Percentiles rank a stretch among this genome's conserved stretches.
phyloP scores from a whole-genome alignment of 2,329 filamentous ascomycete genomes.

The Pseudopyricularia cyperi region DNA sequence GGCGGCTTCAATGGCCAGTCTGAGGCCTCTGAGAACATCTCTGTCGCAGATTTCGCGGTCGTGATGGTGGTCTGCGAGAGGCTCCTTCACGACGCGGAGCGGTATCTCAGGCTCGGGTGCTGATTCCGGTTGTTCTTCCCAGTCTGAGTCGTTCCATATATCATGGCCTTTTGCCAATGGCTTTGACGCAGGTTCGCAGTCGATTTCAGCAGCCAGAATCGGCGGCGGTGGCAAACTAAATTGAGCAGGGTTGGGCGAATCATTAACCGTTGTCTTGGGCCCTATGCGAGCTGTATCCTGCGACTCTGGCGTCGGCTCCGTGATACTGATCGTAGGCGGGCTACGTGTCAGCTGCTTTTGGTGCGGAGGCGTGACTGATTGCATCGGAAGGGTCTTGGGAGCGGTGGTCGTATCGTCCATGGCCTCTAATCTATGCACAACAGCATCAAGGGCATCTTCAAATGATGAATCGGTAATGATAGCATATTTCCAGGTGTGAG shows the following conservation, averaged over 20 bases:
- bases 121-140: background rate
- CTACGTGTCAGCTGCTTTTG: background rate
- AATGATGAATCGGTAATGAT: conserved; percentile 13
- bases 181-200: too few species aligned
- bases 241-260: background rate
- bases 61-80: conserved; percentile 13
- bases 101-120: background rate
- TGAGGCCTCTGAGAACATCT: conserved; percentile 40
- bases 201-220: background rate
- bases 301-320: background rate
- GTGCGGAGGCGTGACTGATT: background rate
- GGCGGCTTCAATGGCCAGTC: conserved; percentile 41
- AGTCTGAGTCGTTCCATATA: background rate
- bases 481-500: conserved; percentile 10
- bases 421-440: conserved; percentile 13
- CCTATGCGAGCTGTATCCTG: background rate
- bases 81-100: background rate
- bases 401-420: conserved; percentile 9
- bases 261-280: background rate
- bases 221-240: background rate
- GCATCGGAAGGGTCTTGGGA: background rate
- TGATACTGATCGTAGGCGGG: background rate
- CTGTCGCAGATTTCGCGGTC: conserved; percentile 29
- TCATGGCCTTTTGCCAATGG: background rate
- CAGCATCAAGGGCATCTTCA: conserved; percentile 14